A percentile compares a stretch with the other conserved stretches of the same genome.
phyloP scores from a whole-genome alignment of 2,329 filamentous ascomycete genomes.

The Coleophoma crateriformis region DNA sequence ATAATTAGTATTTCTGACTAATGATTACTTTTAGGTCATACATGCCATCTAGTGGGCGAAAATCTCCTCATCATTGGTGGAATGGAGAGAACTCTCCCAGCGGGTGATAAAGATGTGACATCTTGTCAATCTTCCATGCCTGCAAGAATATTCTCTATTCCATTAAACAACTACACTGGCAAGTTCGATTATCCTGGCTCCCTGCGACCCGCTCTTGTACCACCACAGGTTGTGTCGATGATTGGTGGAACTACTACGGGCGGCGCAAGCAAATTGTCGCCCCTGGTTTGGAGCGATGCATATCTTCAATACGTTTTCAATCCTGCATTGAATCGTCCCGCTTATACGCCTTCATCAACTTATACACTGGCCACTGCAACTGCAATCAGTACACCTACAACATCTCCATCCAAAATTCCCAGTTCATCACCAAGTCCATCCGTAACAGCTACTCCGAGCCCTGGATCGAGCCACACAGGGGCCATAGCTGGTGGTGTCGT shows the following conservation, averaged over 20 bases:
- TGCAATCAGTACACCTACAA: background rate
- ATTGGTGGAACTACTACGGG: conserved; percentile 33
- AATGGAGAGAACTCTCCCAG: too few species aligned
- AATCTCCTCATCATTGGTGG: too few species aligned
- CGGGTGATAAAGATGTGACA: background rate
- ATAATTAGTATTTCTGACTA: too few species aligned
- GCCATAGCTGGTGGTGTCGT: conserved; percentile 2
- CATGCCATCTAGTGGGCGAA: too few species aligned
- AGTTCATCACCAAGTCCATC: background rate
- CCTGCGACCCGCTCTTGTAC: conserved; percentile 30
- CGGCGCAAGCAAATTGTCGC: conserved; percentile 23
- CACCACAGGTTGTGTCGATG: conserved; percentile 41
- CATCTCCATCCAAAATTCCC: background rate
- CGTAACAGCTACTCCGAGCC: background rate
- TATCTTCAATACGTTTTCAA: conserved; percentile 22
- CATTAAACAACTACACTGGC: conserved; percentile 20
- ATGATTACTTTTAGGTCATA: too few species aligned
- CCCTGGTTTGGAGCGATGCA: conserved; percentile 15
- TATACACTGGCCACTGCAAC: background rate
- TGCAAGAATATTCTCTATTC: conserved; percentile 16
- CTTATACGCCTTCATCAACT: conserved; percentile 10
- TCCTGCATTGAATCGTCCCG: conserved; percentile 11
- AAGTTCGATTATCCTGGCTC: conserved; percentile 21
- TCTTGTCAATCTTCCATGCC: conserved; percentile 12
- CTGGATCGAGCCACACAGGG: background rate